Evolutionary conservation across 2,329 filamentous ascomycete species (phyloP).

Genomic region (Fusarium tanahbumbuense): DNA sequence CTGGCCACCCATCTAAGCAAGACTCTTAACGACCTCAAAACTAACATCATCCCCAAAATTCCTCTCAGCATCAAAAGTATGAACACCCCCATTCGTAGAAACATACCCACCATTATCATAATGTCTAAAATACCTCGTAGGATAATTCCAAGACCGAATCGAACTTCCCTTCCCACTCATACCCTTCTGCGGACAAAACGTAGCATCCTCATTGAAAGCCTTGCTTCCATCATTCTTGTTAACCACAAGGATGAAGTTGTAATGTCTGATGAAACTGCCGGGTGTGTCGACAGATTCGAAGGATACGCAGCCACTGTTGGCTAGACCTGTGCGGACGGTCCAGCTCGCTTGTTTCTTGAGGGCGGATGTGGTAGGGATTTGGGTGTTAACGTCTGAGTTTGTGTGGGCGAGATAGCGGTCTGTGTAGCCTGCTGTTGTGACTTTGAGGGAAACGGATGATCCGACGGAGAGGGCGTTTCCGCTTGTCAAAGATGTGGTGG

Average conservation of each 20-base stretch:
- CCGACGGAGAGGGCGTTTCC: conserved; percentile 1
- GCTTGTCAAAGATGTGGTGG: conserved; percentile 9
- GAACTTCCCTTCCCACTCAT: conserved; percentile 11
- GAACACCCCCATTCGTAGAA: conserved; percentile 18
- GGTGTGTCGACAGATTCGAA: conserved; percentile 27
- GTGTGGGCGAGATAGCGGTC: conserved; percentile 16
- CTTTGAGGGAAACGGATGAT: conserved; percentile 20
- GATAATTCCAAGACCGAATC: conserved; percentile 26
- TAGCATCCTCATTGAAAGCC: conserved; percentile 24
- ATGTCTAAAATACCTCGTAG: conserved; percentile 22
- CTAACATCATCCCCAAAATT: conserved; percentile 14
- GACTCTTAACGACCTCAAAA: conserved; percentile 1
- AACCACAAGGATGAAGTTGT: not conserved
- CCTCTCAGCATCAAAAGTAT: conserved; percentile 10
- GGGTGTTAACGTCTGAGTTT: conserved; percentile 15
- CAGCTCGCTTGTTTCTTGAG: conserved; percentile 29
- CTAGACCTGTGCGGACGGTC: conserved; percentile 21
- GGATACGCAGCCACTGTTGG: conserved; percentile 21
- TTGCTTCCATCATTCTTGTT: conserved; percentile 14
- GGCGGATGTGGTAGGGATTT: conserved; percentile 5
- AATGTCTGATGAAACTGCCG: conserved; percentile 19
- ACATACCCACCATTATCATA: conserved; percentile 8
- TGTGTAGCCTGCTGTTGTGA: conserved; percentile 20
- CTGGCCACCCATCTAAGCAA: conserved; percentile 10
- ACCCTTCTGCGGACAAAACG: conserved; percentile 22